phyloP scores from a whole-genome alignment of 352 stramenopile genomes.

The Phytophthora megakarya region DNA sequence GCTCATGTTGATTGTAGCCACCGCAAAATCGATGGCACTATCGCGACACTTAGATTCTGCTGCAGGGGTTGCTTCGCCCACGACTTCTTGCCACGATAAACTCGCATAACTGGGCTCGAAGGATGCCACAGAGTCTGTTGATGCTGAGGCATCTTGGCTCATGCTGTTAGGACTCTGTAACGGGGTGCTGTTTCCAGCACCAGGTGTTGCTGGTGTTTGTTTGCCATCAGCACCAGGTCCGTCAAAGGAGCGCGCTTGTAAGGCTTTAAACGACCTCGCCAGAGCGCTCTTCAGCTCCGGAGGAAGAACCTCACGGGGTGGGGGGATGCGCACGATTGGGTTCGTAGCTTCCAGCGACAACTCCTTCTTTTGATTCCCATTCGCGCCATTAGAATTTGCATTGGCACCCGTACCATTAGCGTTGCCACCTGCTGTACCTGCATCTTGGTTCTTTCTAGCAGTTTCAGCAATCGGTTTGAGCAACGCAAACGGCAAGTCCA shows the following conservation, averaged over 20 bases:
- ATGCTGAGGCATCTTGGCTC: constrained; percentile 36
- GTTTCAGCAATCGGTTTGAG: constrained; percentile 77
- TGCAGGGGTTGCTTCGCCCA: constrained; percentile 55
- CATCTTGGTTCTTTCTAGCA: constrained; percentile 83
- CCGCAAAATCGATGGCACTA: constrained; percentile 72
- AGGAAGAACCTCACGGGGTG: constrained; percentile 68
- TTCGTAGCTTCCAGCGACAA: constrained; percentile 75
- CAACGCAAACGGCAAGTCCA: constrained; percentile 74
- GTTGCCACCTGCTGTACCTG: constrained; percentile 23
- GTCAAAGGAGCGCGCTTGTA: constrained; percentile 72
- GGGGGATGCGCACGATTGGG: constrained; percentile 77
- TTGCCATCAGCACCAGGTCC: constrained; percentile 46
- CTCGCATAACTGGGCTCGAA: constrained; percentile 68
- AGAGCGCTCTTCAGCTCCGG: constrained; percentile 75
- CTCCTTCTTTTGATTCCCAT: constrained; percentile 74
- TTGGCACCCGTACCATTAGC: constrained; percentile 30
- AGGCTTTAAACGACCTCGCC: constrained; percentile 73
- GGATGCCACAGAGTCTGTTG: constrained; percentile 32
- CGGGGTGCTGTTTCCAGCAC: constrained; percentile 57
- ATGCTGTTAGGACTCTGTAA: constrained; percentile 69
- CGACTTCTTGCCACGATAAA: constrained; percentile 74
- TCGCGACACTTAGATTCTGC: constrained; percentile 70
- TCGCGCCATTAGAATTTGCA: constrained; percentile 30
- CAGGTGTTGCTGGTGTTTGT: constrained; percentile 36
- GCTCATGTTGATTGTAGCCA: constrained; percentile 80